phyloP scores from a whole-genome alignment of 176 grass and related monocot species.

The Oropetium thomaeum region DNA sequence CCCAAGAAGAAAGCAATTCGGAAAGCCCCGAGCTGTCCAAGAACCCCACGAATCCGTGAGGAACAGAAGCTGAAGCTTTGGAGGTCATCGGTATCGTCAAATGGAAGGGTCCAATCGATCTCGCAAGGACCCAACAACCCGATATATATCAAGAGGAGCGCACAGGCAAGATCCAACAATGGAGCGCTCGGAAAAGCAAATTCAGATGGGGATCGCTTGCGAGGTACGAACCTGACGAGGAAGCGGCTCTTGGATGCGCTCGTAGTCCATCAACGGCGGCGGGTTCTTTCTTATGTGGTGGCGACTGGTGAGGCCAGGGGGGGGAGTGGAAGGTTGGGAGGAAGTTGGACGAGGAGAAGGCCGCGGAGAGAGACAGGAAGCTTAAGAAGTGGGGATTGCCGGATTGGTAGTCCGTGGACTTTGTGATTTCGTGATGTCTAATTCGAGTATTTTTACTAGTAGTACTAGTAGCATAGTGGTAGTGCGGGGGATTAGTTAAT shows the following conservation, averaged over 20 bases:
- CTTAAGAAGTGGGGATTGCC: constrained; percentile 49
- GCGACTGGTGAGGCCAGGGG: constrained; percentile 19
- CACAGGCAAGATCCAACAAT: constrained; percentile 24
- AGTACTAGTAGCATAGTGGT: constrained; percentile 12
- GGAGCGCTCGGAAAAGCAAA: constrained; percentile 17
- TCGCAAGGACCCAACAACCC: background rate
- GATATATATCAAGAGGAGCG: background rate
- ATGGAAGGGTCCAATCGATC: background rate
- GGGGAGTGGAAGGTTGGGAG: constrained; percentile 7
- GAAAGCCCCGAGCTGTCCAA: background rate
- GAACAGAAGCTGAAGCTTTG: background rate
- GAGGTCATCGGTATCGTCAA: background rate
- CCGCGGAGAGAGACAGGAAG: constrained; percentile 34
- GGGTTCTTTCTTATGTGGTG: too few species aligned
- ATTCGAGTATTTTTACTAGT: constrained; percentile 27
- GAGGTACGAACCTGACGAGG: constrained; percentile 42
- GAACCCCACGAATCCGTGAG: background rate
- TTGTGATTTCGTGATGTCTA: constrained; percentile 28
- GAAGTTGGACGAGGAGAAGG: constrained; percentile 1
- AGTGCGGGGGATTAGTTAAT: constrained; percentile 25
- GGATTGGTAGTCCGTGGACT: constrained; percentile 34
- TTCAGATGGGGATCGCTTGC: constrained; percentile 10
- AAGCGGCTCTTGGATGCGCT: constrained; percentile 83
- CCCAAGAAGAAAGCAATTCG: constrained; percentile 3
- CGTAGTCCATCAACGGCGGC: constrained; percentile 71